phyloP scores from a whole-genome alignment of 1,139 yeast genomes.

The Suhomyces bolitotheri region DNA sequence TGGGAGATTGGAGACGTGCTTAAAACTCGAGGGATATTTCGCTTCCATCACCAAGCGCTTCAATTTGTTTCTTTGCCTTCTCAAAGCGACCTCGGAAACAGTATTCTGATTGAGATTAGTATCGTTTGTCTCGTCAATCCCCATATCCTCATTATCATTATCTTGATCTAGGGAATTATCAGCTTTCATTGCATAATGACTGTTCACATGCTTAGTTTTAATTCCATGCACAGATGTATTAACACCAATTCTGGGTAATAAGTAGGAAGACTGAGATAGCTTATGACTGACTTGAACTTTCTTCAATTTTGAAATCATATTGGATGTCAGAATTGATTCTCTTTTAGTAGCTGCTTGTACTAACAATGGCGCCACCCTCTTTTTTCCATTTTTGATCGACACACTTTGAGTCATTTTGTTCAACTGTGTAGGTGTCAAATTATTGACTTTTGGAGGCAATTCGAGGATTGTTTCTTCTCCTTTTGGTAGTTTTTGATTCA shows the following conservation, averaged over 20 bases:
- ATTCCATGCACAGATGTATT: constrained; percentile 50
- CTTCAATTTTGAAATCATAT: constrained; percentile 11
- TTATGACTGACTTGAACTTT: constrained; percentile 27
- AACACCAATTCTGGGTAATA: constrained; percentile 49
- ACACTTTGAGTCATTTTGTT: constrained; percentile 32
- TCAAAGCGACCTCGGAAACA: constrained; percentile 36
- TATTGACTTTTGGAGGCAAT: constrained; percentile 13
- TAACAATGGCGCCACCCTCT: constrained; percentile 83
- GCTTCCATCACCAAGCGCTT: constrained; percentile 34
- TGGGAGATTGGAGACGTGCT: constrained; percentile 36
- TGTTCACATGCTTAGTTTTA: constrained; percentile 20
- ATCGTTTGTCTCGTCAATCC: constrained; percentile 26
- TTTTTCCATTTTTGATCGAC: constrained; percentile 75
- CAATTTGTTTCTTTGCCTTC: constrained; percentile 35
- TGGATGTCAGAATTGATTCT: constrained; percentile 10
- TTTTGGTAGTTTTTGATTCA: constrained; percentile 9
- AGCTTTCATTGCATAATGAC: constrained; percentile 27
- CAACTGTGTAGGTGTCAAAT: constrained; percentile 19
- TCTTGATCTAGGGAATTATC: constrained; percentile 33
- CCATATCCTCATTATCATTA: constrained; percentile 48
- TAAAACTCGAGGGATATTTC: constrained; percentile 42
- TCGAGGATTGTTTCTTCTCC: constrained; percentile 11
- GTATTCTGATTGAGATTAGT: constrained; percentile 16
- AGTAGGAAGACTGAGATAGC: constrained; percentile 43
- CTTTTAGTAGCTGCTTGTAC: constrained; percentile 50